Conservation (phyloP, 2,329 filamentous ascomycete species). For the Exophiala oligosperma region DNA sequence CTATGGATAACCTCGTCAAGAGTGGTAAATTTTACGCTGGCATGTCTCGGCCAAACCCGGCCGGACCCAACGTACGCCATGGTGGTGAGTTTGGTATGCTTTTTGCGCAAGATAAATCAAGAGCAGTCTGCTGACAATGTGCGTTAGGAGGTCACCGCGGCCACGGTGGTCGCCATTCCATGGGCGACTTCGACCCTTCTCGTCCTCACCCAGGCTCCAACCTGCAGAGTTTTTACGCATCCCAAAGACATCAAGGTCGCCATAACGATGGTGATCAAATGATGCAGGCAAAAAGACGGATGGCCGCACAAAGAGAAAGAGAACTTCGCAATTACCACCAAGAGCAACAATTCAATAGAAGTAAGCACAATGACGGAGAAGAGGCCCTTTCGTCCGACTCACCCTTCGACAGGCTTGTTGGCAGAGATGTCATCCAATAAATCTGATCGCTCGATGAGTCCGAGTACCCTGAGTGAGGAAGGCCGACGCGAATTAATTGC, state of each 20-base stretch:
- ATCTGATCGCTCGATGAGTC: constrained; percentile 82
- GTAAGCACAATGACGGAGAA: constrained; percentile 50
- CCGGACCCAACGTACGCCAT: constrained; percentile 48
- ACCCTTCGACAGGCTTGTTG: constrained; percentile 57
- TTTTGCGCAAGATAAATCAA: neutral
- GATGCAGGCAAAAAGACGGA: constrained; percentile 98
- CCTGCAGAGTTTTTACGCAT: constrained; percentile 90
- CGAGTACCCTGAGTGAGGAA: constrained; percentile 86
- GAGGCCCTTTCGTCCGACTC: constrained; percentile 30
- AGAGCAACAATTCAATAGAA: constrained; percentile 99
- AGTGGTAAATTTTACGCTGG: constrained; percentile 82
- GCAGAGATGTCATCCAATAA: constrained; percentile 73
- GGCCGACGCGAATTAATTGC: constrained; percentile 94
- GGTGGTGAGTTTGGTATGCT: constrained; percentile 22
- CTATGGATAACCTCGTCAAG: constrained; percentile 93
- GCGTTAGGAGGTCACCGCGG: constrained; percentile 65
- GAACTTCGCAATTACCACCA: constrained; percentile 99
- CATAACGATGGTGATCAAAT: constrained; percentile 95
- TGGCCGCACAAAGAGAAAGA: constrained; percentile 98
- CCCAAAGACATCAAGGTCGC: constrained; percentile 85
- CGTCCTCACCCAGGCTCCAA: constrained; percentile 74
- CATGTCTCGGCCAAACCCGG: constrained; percentile 74
- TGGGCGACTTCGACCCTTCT: constrained; percentile 78
- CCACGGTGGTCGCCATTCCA: constrained; percentile 70
- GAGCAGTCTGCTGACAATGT: neutral